These are phyloP conservation scores for Suhomyces tanzawaensis DNA, from an alignment of 805 yeast species.

Conservation along the genomic window DNA sequence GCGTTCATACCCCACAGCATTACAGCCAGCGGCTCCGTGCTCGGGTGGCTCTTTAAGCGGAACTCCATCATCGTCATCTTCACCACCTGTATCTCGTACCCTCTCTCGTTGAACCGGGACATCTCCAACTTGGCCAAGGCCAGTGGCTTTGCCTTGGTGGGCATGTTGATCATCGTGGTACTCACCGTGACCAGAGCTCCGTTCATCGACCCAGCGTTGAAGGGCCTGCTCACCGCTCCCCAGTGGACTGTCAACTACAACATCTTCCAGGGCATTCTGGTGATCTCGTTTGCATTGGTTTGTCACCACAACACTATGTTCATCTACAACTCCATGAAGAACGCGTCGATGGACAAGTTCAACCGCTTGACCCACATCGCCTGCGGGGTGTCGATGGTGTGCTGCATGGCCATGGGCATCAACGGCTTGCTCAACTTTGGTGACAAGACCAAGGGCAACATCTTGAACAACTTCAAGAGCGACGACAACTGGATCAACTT, in stretches of 20 bases:
- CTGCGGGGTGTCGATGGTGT: constrained; percentile 75
- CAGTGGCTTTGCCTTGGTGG: constrained; percentile 77
- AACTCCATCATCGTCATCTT: constrained; percentile 69
- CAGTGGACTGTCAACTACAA: constrained; percentile 57
- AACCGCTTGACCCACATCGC: constrained; percentile 78
- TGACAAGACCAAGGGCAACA: constrained; percentile 77
- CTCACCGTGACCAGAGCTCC: constrained; percentile 79
- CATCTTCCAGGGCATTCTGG: constrained; percentile 88
- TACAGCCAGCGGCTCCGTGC: constrained; percentile 22
- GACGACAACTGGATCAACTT: constrained; percentile 74
- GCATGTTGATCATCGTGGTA: constrained; percentile 76
- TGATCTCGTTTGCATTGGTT: constrained; percentile 90
- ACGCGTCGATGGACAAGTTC: constrained; percentile 75
- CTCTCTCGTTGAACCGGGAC: constrained; percentile 75
- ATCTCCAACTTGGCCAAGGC: constrained; percentile 86
- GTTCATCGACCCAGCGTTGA: constrained; percentile 43
- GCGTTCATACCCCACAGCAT: constrained; percentile 55
- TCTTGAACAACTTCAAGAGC: constrained; percentile 80
- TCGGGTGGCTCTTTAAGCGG: constrained; percentile 60
- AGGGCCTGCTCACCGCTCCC: constrained; percentile 45
- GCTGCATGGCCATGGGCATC: constrained; percentile 74
- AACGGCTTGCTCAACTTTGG: constrained; percentile 77
- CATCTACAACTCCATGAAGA: constrained; percentile 77
- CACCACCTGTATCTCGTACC: constrained; percentile 73
- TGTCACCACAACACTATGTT: constrained; percentile 94